Percentiles rank a stretch among this genome's conserved stretches.
Evolutionary conservation across 257 asterid species (phyloP).

Genomic region (Plantago elongata): DNA sequence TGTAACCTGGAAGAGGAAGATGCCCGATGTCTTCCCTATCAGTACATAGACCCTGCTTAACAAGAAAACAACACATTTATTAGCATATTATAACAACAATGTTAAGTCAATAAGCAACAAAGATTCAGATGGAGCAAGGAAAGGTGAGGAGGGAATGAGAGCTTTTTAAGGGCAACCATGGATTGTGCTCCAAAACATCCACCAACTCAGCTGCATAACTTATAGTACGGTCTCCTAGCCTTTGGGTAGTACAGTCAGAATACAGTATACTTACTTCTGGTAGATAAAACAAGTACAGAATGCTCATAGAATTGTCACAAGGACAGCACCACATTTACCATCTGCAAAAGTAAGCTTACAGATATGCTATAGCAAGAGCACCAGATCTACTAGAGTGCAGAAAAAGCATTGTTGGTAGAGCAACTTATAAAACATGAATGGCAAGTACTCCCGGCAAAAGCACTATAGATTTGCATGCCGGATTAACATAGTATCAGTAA

Average conservation of each 20-base stretch:
- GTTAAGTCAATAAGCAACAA: constrained; percentile 2
- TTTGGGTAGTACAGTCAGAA: background rate
- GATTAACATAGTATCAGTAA: background rate
- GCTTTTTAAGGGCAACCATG: background rate
- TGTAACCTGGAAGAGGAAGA: constrained; percentile 35
- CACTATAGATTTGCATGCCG: too few species aligned
- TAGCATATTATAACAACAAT: constrained; percentile 6
- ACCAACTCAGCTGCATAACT: background rate
- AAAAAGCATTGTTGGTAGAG: too few species aligned
- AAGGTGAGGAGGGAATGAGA: background rate
- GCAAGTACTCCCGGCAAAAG: too few species aligned
- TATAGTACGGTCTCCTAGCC: too few species aligned
- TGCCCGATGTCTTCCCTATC: constrained; percentile 25
- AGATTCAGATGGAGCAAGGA: constrained; percentile 11
- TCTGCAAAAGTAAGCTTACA: too few species aligned
- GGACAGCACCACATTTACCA: background rate
- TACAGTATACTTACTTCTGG: background rate
- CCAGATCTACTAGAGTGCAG: too few species aligned
- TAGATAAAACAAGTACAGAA: background rate
- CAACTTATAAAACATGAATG: too few species aligned
- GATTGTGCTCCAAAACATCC: background rate
- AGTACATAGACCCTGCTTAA: constrained; percentile 32
- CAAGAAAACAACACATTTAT: constrained; percentile 12
- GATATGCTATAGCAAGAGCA: too few species aligned
- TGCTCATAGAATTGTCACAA: background rate